Base-by-base conservation (phyloP, 805 yeast species). In the Candida sithepensis region DNA sequence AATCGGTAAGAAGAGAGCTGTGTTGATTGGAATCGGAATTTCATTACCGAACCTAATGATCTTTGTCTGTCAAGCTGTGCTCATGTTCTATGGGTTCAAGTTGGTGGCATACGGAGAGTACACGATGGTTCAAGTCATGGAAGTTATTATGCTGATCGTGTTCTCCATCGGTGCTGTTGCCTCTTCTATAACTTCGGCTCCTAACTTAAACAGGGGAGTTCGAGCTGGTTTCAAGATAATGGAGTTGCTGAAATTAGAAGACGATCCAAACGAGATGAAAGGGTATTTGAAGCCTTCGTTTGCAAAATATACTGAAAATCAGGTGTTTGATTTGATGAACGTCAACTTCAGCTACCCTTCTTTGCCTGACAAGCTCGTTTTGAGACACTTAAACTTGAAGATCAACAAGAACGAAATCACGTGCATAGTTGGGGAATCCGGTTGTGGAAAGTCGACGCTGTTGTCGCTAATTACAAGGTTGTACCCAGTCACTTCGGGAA, bases 401-500 rank as follows among this genome's bases (percentile, higher is more conserved):
- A 61, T 91, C 2, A 24, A 57, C 0, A 56, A 67, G 10, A 77
- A 79, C 18, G 78, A 80, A 47, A 69, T 78, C 0, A 70, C 85
- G 19, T 94, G 88, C 0, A 64, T 94, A 1, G 79, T 84, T 3
- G 99, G 99, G 0, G 81, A 78, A 32, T 88, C 97, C 2, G 99
- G 99, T 0, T 77, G 85, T 13, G 99, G 99, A 0, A 94, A 94
- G 64, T 85, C 97, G 0, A 89, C 98, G 0, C 51, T 92, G 1
- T 66, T 81, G 0, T 69, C 74, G 1, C 55, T 91, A 12, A 52
- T 91, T 0, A 64, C 82, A 1, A 69, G 84, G 43, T 64, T 91
- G 1, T 80, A 80, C 50, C 45, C 50, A 9, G 62, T 61, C 1
- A 67, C 73, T 2, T 54, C 65, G 2, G 53, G 65, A 0, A 75